These are phyloP conservation scores for Avena insularis DNA, from an alignment of 176 grass and related monocot species.

Conservation along the genomic window DNA sequence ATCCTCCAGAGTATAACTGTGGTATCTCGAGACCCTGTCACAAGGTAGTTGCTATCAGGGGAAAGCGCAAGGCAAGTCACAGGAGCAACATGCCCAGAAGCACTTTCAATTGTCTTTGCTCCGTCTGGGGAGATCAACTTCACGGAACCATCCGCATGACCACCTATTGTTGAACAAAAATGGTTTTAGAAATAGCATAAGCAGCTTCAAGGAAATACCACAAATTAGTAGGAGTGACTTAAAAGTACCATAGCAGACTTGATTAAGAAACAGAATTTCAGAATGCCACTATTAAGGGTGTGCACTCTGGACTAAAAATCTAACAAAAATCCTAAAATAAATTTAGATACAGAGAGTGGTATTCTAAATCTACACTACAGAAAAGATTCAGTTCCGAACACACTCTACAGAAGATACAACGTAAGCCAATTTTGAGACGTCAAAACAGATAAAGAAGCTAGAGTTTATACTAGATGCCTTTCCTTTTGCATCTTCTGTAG, in stretches of 20 bases:
- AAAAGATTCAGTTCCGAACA: constrained; percentile 19
- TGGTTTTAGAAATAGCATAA: constrained; percentile 32
- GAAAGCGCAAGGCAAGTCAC: constrained; percentile 91
- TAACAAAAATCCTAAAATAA: constrained; percentile 5
- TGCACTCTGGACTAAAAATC: constrained; percentile 1
- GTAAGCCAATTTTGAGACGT: constrained; percentile 16
- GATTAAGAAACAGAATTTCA: not conserved
- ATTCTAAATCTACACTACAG: not conserved
- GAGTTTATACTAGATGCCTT: constrained; percentile 22
- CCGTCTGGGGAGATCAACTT: constrained; percentile 87
- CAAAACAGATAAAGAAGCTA: constrained; percentile 13
- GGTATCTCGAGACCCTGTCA: constrained; percentile 87
- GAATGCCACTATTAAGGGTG: not conserved
- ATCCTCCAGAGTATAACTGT: constrained; percentile 95
- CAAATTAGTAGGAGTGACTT: constrained; percentile 21
- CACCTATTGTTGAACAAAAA: constrained; percentile 71
- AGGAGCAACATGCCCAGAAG: constrained; percentile 83
- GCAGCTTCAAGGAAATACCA: constrained; percentile 21
- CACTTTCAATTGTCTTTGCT: constrained; percentile 91
- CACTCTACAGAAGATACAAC: constrained; percentile 27
- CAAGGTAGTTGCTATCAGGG: constrained; percentile 82
- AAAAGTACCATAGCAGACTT: constrained; percentile 23
- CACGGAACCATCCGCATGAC: constrained; percentile 91
- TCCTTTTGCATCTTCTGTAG: constrained; percentile 3
- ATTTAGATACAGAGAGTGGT: constrained; percentile 24